phyloP scores from a whole-genome alignment of 345 rosid genomes.

The Eucalyptus tenuipes region DNA sequence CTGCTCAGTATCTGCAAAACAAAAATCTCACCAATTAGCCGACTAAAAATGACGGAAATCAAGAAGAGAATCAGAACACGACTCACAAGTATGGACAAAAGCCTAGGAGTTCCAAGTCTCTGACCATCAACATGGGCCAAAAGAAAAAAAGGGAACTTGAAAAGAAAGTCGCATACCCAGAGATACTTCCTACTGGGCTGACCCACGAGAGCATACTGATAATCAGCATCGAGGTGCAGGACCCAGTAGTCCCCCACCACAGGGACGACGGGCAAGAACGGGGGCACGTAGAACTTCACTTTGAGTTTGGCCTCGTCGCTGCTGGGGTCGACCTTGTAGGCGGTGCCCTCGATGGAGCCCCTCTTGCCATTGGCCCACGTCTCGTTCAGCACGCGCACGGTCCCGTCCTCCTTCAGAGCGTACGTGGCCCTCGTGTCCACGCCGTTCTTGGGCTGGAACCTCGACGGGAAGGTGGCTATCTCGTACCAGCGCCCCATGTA shows the following conservation, averaged over 20 bases:
- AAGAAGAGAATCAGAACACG: neutral
- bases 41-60: neutral
- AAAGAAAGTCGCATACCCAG: slow-evolving; percentile 31
- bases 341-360: slow-evolving; percentile 44
- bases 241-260: slow-evolving; percentile 82
- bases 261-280: slow-evolving; percentile 76
- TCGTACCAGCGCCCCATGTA: slow-evolving; percentile 97
- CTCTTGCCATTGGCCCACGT: slow-evolving; percentile 72
- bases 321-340: slow-evolving; percentile 57
- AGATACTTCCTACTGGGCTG: slow-evolving; percentile 59
- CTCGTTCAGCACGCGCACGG: slow-evolving; percentile 67
- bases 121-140: neutral
- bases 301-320: slow-evolving; percentile 84
- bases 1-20: neutral
- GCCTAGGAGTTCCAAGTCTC: neutral
- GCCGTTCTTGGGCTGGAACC: slow-evolving; percentile 64
- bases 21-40: neutral
- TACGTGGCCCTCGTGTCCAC: slow-evolving; percentile 72
- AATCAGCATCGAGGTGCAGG: slow-evolving; percentile 45
- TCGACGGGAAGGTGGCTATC: slow-evolving; percentile 73
- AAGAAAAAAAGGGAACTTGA: neutral
- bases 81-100: neutral
- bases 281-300: slow-evolving; percentile 79
- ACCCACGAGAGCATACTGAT: slow-evolving; percentile 55
- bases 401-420: slow-evolving; percentile 57